Evolutionary conservation across 352 stramenopile genomes (phyloP), one percentile per base, ranked within the genome.

Genomic region (Globisporangium polare): DNA sequence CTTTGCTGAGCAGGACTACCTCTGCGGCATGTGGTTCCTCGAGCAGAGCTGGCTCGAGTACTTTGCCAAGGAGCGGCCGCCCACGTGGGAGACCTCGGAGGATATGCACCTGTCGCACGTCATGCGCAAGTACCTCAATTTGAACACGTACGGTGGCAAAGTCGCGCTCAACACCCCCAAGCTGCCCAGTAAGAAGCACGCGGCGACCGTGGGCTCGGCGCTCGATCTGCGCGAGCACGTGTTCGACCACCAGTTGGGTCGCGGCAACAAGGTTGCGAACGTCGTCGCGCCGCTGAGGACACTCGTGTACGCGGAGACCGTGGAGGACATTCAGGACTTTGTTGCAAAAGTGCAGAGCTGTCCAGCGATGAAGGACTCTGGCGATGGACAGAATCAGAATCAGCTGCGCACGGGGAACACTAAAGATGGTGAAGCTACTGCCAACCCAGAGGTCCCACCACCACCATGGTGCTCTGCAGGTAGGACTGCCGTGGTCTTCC

Each of bases 101-200:
- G 74, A 88, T 46, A 88, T 86, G 76, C 78, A 88, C 31, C 58
- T 86, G 13, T 86, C 74, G 10, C 76, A 88, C 22, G 74, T 86
- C 7, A 74, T 86, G 72, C 71, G 76, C 41, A 88, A 88, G 52
- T 88, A 86, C 31, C 63, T 88, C 2, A 88, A 86, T 13, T 39
- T 88, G 9, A 86, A 88, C 66, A 83, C 72, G 49, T 88, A 88
- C 58, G 76, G 73, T 5, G 76, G 73, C 43, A 68, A 66, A 45
- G 76, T 86, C 15, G 78, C 78, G 17, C 46, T 83, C 7, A 6
- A 39, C 1, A 35, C 62, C 0, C 63, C 66, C 31, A 69, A 60
- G 37, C 65, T 80, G 27, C 76, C 72, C 1, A 53, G 47, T 18
- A 85, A 86, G 45, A 47, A 68, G 8, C 72, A 84, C 27, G 63